These are phyloP conservation scores for Trichoderma citrinoviride DNA, from an alignment of 2,329 filamentous ascomycete species.

Conservation along the genomic window DNA sequence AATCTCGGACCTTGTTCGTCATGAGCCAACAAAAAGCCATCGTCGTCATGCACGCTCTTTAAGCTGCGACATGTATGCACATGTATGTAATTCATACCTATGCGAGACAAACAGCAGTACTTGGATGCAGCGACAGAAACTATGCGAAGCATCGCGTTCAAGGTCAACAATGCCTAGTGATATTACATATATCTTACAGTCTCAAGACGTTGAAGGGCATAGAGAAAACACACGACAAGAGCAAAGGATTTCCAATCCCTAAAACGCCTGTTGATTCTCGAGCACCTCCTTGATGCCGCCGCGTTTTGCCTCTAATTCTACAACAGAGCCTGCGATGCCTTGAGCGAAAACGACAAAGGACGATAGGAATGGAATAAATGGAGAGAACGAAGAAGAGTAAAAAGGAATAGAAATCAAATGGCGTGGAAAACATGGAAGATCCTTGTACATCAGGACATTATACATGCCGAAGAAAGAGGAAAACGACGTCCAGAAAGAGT, in stretches of 20 bases:
- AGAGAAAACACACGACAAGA: neutral
- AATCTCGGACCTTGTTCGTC: neutral
- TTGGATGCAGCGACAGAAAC: no score
- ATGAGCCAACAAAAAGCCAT: neutral
- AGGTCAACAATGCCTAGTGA: neutral
- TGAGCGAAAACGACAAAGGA: neutral
- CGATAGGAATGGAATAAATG: no score
- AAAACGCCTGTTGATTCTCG: slow-evolving; percentile 9
- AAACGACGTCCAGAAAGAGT: neutral
- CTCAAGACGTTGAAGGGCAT: neutral
- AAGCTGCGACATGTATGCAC: neutral
- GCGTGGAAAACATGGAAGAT: slow-evolving; percentile 1
- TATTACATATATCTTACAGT: neutral
- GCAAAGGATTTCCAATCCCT: neutral
- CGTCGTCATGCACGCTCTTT: slow-evolving; percentile 3
- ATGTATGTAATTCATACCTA: neutral
- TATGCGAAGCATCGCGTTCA: no score
- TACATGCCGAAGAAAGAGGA: neutral
- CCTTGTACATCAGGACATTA: slow-evolving; percentile 8
- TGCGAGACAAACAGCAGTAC: no score
- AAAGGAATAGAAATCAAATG: neutral
- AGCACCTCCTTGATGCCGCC: neutral
- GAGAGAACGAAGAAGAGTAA: neutral
- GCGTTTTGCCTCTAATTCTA: slow-evolving; percentile 11
- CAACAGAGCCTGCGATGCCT: slow-evolving; percentile 4